phyloP scores from a whole-genome alignment of 495 filamentous ascomycete species.

The Podospora sp. region DNA sequence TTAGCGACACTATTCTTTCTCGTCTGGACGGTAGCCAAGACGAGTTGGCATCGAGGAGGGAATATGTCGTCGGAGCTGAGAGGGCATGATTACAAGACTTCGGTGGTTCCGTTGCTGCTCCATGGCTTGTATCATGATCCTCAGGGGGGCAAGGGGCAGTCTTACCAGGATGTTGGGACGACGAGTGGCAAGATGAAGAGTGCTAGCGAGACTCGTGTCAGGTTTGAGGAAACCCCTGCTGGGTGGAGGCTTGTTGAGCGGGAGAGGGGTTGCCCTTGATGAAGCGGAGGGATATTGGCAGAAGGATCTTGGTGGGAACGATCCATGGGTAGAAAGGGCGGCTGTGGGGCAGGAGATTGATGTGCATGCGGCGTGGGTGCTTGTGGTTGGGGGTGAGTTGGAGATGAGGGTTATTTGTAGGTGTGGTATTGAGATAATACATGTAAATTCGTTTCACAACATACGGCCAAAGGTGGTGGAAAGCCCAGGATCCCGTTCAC shows the following conservation, averaged over 20 bases:
- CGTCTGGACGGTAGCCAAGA: neutral
- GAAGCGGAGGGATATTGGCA: no score
- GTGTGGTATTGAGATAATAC: no score
- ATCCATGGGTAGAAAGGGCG: no score
- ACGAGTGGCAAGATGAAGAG: neutral
- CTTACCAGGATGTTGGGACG: neutral
- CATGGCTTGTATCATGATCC: neutral
- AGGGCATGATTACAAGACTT: conserved; percentile 2
- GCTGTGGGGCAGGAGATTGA: no score
- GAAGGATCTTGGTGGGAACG: neutral
- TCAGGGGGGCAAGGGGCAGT: neutral
- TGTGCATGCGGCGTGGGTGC: no score
- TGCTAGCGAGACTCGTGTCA: neutral
- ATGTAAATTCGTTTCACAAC: no score
- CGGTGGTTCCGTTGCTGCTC: neutral
- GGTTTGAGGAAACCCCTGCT: neutral
- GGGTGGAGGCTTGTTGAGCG: neutral
- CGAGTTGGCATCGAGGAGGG: neutral
- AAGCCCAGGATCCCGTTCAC: no score
- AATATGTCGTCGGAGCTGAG: neutral
- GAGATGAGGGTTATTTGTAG: no score
- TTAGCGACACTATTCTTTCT: neutral
- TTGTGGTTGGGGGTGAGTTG: no score
- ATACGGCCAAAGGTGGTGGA: no score
- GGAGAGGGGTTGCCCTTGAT: neutral